phyloP scores from a whole-genome alignment of 345 rosid genomes.

The Sapria himalayana region DNA sequence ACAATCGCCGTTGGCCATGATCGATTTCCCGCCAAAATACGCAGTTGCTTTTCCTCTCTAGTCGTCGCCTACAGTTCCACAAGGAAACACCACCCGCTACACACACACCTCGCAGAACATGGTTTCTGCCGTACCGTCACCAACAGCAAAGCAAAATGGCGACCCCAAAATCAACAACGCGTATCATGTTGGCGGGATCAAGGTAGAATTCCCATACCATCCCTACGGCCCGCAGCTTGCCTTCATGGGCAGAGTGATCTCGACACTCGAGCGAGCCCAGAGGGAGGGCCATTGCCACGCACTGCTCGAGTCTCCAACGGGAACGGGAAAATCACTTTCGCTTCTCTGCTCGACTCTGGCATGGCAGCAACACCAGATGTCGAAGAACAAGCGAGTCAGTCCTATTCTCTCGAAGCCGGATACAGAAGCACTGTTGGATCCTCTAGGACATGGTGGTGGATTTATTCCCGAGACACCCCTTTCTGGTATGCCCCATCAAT shows the following conservation, averaged over 20 bases:
- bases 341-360: conserved; percentile 85
- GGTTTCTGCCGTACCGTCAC: conserved; percentile 13
- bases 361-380: conserved; percentile 53
- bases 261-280: conserved; percentile 76
- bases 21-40: neutral
- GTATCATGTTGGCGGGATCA: conserved; percentile 49
- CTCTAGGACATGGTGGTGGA: conserved; percentile 75
- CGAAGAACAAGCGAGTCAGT: conserved; percentile 17
- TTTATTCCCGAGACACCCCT: conserved; percentile 67
- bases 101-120: no score
- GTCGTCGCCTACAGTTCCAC: neutral
- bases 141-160: conserved; percentile 13
- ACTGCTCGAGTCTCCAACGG: conserved; percentile 88
- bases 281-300: conserved; percentile 81
- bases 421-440: conserved; percentile 54
- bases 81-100: no score
- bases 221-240: conserved; percentile 94
- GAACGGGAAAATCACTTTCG: conserved; percentile 93
- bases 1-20: neutral
- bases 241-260: conserved; percentile 81
- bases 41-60: no score
- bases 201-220: conserved; percentile 71
- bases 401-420: conserved; percentile 29
- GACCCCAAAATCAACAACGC: conserved; percentile 22
- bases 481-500: conserved; percentile 22